phyloP scores from a whole-genome alignment of 257 asterid species.

The Voacanga thouarsii region DNA sequence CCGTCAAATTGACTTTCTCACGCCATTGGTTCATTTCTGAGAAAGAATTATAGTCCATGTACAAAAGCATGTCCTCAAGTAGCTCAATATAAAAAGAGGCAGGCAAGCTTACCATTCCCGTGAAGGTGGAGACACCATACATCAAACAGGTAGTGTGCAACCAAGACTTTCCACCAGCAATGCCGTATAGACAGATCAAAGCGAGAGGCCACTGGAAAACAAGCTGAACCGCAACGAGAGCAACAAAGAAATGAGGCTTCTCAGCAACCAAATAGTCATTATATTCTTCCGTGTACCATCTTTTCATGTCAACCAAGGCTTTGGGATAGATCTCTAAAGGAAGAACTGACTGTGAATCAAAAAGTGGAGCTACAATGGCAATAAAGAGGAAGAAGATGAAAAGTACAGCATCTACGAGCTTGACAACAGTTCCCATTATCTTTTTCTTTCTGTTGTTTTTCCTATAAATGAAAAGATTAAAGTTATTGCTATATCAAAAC shows the following conservation, averaged over 20 bases:
- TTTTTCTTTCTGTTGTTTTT: background rate
- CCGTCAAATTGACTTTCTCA: background rate
- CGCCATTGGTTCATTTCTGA: background rate
- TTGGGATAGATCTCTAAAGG: constrained; percentile 60
- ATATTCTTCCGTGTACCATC: constrained; percentile 57
- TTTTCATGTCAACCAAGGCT: constrained; percentile 54
- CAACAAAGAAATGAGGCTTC: constrained; percentile 85
- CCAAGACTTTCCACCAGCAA: constrained; percentile 77
- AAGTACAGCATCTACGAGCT: constrained; percentile 50
- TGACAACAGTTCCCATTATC: constrained; percentile 52
- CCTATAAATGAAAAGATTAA: background rate
- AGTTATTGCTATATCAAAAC: background rate
- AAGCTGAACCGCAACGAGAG: constrained; percentile 75
- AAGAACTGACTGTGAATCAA: constrained; percentile 66
- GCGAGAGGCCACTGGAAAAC: constrained; percentile 87
- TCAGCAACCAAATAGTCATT: constrained; percentile 66
- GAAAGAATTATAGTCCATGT: background rate
- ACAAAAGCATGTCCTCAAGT: background rate
- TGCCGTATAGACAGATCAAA: constrained; percentile 52
- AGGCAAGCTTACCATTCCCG: constrained; percentile 51
- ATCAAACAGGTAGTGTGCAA: constrained; percentile 72
- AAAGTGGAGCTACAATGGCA: constrained; percentile 68
- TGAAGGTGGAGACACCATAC: constrained; percentile 64
- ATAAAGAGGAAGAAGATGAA: constrained; percentile 64
- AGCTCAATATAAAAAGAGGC: background rate